Evolutionary conservation across 305 asterid species (phyloP).

Genomic region (Fraxinus floribunda): DNA sequence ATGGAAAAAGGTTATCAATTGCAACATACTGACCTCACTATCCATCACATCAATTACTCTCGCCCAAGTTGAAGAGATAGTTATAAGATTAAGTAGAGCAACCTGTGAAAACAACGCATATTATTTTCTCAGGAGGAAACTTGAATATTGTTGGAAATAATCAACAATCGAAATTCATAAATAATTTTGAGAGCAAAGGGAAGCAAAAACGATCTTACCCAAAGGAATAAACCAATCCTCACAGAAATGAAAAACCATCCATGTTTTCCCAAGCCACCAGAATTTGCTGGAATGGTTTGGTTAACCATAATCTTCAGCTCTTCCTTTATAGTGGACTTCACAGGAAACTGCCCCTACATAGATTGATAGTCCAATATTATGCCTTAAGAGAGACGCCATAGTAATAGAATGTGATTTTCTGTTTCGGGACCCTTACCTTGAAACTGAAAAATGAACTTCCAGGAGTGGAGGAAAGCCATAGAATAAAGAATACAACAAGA

Average conservation of each 20-base stretch:
- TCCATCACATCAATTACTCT: conserved; percentile 96
- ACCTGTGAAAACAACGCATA: conserved; percentile 49
- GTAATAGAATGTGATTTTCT: conserved; percentile 16
- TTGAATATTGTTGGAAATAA: conserved; percentile 2
- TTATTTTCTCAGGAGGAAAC: conserved; percentile 10
- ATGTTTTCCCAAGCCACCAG: conserved; percentile 61
- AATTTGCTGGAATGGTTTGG: conserved; percentile 40
- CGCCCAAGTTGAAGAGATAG: conserved; percentile 99
- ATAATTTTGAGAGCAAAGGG: conserved; percentile 15
- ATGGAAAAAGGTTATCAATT: conserved; percentile 8
- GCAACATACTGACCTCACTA: conserved; percentile 67
- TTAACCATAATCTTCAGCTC: conserved; percentile 64
- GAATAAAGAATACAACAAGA: conserved; percentile 71
- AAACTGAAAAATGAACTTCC: conserved; percentile 48
- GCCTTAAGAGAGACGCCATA: background rate
- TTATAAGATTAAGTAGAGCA: conserved; percentile 91
- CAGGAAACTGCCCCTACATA: conserved; percentile 49
- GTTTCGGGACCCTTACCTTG: conserved; percentile 47
- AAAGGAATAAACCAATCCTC: conserved; percentile 82
- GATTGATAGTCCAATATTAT: conserved; percentile 18
- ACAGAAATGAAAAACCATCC: conserved; percentile 82
- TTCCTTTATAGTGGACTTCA: conserved; percentile 51
- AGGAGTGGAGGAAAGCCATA: conserved; percentile 76
- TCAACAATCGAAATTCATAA: background rate
- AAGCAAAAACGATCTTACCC: conserved; percentile 58